Evolutionary conservation across 306 rosid species (phyloP), one percentile per base, ranked within the genome.

Genomic region (Cucurbita ficifolia): DNA sequence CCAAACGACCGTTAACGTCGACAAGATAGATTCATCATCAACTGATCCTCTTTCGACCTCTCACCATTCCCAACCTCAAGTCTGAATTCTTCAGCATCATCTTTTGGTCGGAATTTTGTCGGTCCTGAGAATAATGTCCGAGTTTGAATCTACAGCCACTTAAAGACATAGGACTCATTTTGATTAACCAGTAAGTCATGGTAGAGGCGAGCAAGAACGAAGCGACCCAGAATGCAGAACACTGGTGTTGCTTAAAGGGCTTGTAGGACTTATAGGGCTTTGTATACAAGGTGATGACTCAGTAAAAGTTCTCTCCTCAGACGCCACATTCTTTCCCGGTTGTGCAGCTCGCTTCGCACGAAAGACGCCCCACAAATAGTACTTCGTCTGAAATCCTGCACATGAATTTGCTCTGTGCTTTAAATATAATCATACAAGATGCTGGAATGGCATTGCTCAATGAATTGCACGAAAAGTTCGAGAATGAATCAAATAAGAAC

Each of bases 331-430:
- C 71, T 63, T 80, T 67, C 59, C 70, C 45, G 36, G 14, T 5
- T 52, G 39, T 13, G 75, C 75, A 77, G 75, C 22, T 79, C 80
- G 79, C 81, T 72, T 87, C 53, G 65, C 68, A 78, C 85, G 87
- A 76, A 88, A 93, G 46, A 83, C 92, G 2, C 98, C 98, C 96
- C 96, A 93, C 74, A 93, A 80, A 74, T 88, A 93, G 45, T 82
- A 76, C 79, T 86, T 93, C 1, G 76, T 14, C 54, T 79, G 87
- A 83, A 88, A 83, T 79, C 82, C 98, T 90, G 90, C 79, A 86
- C 76, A 76, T 54, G 77, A 22, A 77, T 24, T 52, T 51, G 61
- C 38, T 59, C 42, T 38, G 62, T 61, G 22, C 35, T 14, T 42
- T 61, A 19, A 59, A 39, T 54, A 39, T 29, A 61, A 52, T 57